phyloP scores from a whole-genome alignment of 352 stramenopile genomes.

The Pythium aphanidermatum region DNA sequence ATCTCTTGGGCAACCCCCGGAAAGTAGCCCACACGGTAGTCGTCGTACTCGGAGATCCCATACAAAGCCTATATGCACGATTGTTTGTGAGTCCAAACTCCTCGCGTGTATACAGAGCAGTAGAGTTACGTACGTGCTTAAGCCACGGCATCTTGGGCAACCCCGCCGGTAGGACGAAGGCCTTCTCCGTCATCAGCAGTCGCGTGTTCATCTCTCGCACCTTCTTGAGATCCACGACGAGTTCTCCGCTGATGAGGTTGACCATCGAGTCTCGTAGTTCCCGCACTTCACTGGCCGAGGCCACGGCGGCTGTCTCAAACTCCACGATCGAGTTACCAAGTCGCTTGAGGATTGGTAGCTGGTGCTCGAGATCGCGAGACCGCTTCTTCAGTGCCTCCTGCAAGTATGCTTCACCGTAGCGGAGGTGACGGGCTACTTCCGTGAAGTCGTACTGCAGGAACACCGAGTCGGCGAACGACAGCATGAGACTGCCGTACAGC shows the following conservation, averaged over 20 bases:
- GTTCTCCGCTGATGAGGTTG: constrained; percentile 48
- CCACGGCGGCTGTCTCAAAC: constrained; percentile 59
- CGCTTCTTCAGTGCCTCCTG: constrained; percentile 32
- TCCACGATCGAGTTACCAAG: constrained; percentile 47
- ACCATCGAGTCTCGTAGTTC: constrained; percentile 55
- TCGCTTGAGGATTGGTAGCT: constrained; percentile 27
- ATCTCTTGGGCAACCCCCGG: constrained; percentile 71
- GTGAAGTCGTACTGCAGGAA: constrained; percentile 86
- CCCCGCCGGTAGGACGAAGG: constrained; percentile 64
- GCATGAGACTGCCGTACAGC: constrained; percentile 71
- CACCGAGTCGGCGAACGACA: constrained; percentile 73
- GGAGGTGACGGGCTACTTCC: constrained; percentile 64
- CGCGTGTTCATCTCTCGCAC: constrained; percentile 83
- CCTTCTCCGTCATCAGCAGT: constrained; percentile 72
- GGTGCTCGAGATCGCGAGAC: constrained; percentile 6
- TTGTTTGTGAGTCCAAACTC: no score
- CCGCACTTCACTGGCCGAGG: constrained; percentile 46
- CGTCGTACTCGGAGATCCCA: constrained; percentile 79
- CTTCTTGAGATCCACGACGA: constrained; percentile 67
- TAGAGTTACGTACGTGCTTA: constrained; percentile 56
- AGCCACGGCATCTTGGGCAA: constrained; percentile 72
- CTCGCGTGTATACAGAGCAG: not conserved
- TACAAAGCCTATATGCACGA: constrained; percentile 47
- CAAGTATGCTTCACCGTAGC: constrained; percentile 53
- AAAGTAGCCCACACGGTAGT: constrained; percentile 74